Percentiles rank a stretch among this genome's conserved stretches.
These are phyloP conservation scores for Monilinia fructigena DNA, from an alignment of 2,329 filamentous ascomycete species.

Conservation along the genomic window DNA sequence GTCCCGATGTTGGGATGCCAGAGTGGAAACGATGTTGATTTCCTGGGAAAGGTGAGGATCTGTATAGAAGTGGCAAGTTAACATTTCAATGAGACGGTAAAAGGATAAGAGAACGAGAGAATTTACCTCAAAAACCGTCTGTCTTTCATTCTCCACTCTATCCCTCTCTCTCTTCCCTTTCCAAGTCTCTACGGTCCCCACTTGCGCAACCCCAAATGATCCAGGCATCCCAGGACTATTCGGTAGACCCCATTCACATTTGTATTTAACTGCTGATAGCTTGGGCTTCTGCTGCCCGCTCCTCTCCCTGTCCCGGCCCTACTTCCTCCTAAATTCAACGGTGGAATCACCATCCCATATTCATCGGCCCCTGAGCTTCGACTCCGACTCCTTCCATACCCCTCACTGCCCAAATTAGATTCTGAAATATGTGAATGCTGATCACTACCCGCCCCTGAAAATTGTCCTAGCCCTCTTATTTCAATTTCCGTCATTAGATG, in stretches of 20 bases:
- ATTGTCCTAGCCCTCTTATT: background rate
- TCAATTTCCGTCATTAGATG: constrained; percentile 10
- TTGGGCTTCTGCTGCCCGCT: background rate
- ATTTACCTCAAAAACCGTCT: background rate
- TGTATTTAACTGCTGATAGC: background rate
- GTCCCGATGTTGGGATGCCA: background rate
- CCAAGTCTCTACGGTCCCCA: background rate
- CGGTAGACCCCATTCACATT: background rate
- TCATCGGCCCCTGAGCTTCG: constrained; percentile 1
- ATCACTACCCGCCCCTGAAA: background rate
- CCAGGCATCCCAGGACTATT: background rate
- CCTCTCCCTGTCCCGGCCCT: background rate
- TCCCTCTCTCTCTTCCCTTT: background rate
- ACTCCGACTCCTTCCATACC: background rate
- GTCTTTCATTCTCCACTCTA: background rate
- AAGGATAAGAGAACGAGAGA: background rate
- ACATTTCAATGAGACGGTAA: background rate
- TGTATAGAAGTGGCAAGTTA: background rate
- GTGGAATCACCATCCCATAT: background rate
- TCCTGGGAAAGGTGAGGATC: background rate
- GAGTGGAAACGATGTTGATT: background rate
- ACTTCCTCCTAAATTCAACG: background rate
- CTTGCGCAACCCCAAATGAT: background rate
- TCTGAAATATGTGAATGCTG: constrained; percentile 2
- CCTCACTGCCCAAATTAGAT: constrained; percentile 1